Evolutionary conservation across 257 asterid genomes (phyloP).

Genomic region (Solanum paucissectum): DNA sequence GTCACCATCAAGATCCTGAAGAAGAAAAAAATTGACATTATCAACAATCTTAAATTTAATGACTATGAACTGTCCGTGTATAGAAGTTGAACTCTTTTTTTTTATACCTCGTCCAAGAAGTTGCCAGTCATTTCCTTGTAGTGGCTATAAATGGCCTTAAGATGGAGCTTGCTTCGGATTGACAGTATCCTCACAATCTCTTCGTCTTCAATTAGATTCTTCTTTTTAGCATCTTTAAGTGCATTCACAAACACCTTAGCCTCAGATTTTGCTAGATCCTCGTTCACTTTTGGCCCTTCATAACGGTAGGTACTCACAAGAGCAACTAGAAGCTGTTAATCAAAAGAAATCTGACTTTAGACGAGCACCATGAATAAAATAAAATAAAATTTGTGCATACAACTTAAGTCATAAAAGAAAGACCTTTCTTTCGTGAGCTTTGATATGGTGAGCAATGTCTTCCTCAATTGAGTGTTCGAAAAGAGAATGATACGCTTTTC

Average conservation of each 20-base stretch:
- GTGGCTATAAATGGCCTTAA: constrained; percentile 37
- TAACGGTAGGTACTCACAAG: constrained; percentile 71
- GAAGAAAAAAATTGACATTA: neutral
- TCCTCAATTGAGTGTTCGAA: constrained; percentile 69
- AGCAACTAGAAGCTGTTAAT: constrained; percentile 59
- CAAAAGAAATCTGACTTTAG: neutral
- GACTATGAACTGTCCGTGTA: no score
- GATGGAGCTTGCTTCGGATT: constrained; percentile 68
- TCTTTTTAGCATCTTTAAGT: constrained; percentile 15
- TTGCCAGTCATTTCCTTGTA: constrained; percentile 59
- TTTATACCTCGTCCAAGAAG: constrained; percentile 54
- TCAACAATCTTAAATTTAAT: neutral
- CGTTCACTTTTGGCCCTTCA: constrained; percentile 54
- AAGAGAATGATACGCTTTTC: constrained; percentile 82
- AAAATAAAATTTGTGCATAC: neutral
- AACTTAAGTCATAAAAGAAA: neutral
- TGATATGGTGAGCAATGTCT: constrained; percentile 53
- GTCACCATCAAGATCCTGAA: constrained; percentile 46
- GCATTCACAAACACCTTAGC: constrained; percentile 40
- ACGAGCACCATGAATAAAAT: neutral
- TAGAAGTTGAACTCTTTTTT: neutral
- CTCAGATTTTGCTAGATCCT: constrained; percentile 58
- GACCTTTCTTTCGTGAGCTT: constrained; percentile 38
- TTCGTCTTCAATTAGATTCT: constrained; percentile 26
- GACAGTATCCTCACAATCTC: constrained; percentile 52